Base-by-base conservation (phyloP, 768 basidiomycete species). In the Fibroporia radiculosa region DNA sequence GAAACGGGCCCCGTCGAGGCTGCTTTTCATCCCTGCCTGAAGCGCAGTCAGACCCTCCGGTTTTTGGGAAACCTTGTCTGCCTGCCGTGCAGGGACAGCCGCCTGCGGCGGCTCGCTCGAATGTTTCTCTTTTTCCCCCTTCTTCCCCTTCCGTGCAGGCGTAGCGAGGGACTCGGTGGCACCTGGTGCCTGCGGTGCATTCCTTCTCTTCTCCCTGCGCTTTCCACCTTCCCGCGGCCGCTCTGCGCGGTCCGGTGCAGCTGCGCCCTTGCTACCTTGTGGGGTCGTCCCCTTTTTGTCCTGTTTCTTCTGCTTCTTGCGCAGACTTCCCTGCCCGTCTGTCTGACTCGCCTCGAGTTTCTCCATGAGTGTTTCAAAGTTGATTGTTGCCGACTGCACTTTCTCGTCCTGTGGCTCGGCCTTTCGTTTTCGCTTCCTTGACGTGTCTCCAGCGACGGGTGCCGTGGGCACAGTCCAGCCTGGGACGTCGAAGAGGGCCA, bases 1-100 rank as follows among this genome's bases (percentile, higher is more conserved):
- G 62, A 93, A 93, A 20, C 82, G 78, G n/a, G 92, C 91, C 0
- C 92, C 88, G 47, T 87, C 80, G 45, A 93, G 63, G 52, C 77
- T 88, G 43, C 82, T 71, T 62, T 79, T 90, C 78, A 96, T 85
- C 16, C 62, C 70, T 40, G 72, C 74, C 60, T 96, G 93, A 53
- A 95, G 66, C 2, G 72, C 63, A 6, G 92, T 93, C 44, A 93
- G 65, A 18, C 62, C 60, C 18, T 55, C 24, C 25, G 56, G 42
- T 27, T 42, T 48, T 3, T 50, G 52, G 34, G 44, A 18, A 12
- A 18, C 29, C 20, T 29, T 27, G 26, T 42, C 53, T 23, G 16
- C 27, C 22, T 12, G 29, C 12, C 22, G 20, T 23, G 22, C 11
- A 23, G 22, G 18, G 13, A 24, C 38, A 39, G 6, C 22, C 22